Conservation (phyloP, 2,329 filamentous ascomycete species). For the Colletotrichum nymphaeae region DNA sequence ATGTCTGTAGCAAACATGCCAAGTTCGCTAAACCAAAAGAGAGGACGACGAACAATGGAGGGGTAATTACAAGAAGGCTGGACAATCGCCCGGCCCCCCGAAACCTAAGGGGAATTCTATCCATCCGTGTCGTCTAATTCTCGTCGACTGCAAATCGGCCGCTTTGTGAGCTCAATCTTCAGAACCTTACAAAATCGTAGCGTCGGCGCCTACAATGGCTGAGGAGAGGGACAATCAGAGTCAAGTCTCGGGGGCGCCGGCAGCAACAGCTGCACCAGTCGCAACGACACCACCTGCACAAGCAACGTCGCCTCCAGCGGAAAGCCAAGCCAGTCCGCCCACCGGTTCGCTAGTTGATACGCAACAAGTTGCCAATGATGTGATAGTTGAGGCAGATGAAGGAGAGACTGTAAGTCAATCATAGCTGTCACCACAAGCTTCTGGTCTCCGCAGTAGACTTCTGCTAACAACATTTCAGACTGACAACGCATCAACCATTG, state of each 20-base stretch:
- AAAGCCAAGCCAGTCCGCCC: not conserved
- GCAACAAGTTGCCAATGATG: not conserved
- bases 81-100: not conserved
- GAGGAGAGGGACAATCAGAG: not conserved
- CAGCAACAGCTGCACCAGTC: too few relatives aligned
- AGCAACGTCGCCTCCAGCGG: not conserved
- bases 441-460: not conserved
- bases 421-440: not conserved
- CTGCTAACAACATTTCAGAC: not conserved
- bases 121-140: not conserved
- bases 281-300: not conserved
- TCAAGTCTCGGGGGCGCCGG: not conserved
- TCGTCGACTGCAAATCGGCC: not conserved
- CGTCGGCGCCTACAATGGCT: not conserved
- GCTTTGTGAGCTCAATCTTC: not conserved
- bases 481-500: not conserved
- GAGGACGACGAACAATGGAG: not conserved
- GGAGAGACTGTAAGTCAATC: not conserved
- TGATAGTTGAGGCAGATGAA: not conserved
- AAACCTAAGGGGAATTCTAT: not conserved
- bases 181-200: too few relatives aligned
- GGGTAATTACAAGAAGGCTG: not conserved
- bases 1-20: not conserved
- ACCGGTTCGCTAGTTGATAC: too few relatives aligned
- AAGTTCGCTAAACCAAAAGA: not conserved